Evolutionary conservation across 192 early-diverging fungal species (phyloP), one percentile per base, ranked within the genome.

Genomic region (Gonapodya prolifera): DNA sequence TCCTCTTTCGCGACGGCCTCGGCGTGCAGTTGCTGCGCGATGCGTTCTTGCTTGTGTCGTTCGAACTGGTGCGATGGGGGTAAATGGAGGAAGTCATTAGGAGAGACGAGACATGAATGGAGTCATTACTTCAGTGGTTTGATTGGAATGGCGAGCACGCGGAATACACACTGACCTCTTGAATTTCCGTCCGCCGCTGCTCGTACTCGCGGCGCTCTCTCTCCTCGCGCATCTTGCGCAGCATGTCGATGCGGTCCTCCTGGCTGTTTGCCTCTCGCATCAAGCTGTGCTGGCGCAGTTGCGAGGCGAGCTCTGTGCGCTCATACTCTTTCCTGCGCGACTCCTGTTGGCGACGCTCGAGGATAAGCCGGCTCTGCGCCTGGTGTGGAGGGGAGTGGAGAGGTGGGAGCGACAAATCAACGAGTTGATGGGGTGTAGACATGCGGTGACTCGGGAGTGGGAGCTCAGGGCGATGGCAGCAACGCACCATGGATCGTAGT

Each of bases 1-100:
- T 80, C 77, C 75, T 82, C 82, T 34, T 79, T 8, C 8, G 45
- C 8, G 8, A 16, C 45, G 45, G 45, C 45, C n/a, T n/a, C n/a
- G n/a, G n/a, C n/a, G 45, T 16, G 45, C 45, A 61, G 23, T 8
- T 23, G 8, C 45, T 8, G 45, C 45, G 23, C 8, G 45, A 61
- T 61, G 45, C 45, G 45, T 23, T 8, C 45, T n/a, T 8, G 45
- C 45, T 61, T 61, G 45, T 8, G 45, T 23, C 45, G 45, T 8
- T 61, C 23, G 23, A 61, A 61, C 45, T 61, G 45, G 23, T 8
- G 45, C 8, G 23, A 23, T 8, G 45, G 45, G 45, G 8, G 45
- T 16, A 61, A 61, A 8, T 16, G 45, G 45, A 23, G 45, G 23
- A 23, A 61, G 45, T 23, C 8, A 16, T 61, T 61, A 23, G 45